Evolutionary conservation across 805 yeast genomes (phyloP), one percentile per base, ranked within the genome.

Genomic region (Wilhelminamyces savonicus): DNA sequence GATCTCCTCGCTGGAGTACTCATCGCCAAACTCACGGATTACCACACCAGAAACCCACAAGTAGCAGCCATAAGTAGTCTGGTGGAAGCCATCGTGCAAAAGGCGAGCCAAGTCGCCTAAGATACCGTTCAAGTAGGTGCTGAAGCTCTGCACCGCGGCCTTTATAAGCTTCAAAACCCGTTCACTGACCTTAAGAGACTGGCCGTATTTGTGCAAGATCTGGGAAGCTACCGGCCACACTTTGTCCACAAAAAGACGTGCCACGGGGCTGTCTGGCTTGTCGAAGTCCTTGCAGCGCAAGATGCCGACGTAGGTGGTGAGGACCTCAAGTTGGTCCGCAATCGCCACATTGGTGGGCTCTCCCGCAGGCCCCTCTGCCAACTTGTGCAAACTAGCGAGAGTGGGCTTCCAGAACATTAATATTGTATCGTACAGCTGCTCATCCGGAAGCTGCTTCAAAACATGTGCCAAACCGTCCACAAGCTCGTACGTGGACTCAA

Each of bases 381-480:
- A 43, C 13, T 46, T 44, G 7, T 56, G 44, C 21, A 78, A 53
- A 32, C 60, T 67, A 14, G 66, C 69, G 24, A 82, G 51, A 5
- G 84, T 69, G 8, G 94, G 83, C 25, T 66, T 67, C 53, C 84
- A 67, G 46, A 88, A 84, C 62, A 77, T 68, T 31, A 68, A 65
- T 3, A 79, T 59, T 1, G 78, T 66, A 26, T 68, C 64, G 39
- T 68, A 69, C 28, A 81, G 58, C 32, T 68, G 69, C 10, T 69
- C 74, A 15, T 60, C 60, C 5, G 75, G 69, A 37, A 77, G 78
- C 29, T 78, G 75, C 28, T 70, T 69, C 28, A 92, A 67, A 24
- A 92, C 82, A 40, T 86, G 84, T 4, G 94, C 88, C 36, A 92
- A 68, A 21, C 97, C 98, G 52, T 88, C 94, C 12, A 88, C 77